Evolutionary conservation across 768 basidiomycete species (phyloP).

Genomic region (Chiua virens): DNA sequence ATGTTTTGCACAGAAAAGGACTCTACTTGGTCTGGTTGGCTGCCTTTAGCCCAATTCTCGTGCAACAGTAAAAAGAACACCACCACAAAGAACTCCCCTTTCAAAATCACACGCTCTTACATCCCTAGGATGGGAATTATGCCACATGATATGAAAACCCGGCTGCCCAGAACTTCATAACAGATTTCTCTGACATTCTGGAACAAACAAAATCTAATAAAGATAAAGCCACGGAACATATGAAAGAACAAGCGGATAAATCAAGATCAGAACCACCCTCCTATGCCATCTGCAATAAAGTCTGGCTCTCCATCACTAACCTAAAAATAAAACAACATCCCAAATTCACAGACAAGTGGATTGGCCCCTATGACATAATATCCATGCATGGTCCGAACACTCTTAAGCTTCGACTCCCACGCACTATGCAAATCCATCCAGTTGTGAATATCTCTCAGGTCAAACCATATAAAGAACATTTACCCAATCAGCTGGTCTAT

Average conservation of each 20-base stretch:
- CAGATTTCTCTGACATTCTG: no score
- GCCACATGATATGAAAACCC: no score
- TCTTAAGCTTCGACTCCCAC: no score
- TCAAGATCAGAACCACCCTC: no score
- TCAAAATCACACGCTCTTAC: not conserved
- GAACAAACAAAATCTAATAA: no score
- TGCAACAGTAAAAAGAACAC: not conserved
- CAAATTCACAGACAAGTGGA: not conserved
- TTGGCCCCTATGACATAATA: not conserved
- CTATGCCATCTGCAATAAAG: not conserved
- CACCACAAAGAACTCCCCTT: not conserved
- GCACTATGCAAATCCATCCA: no score
- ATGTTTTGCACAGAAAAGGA: not conserved
- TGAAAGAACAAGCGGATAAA: not conserved
- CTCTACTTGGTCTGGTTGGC: no score
- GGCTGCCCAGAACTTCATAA: no score
- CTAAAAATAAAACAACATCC: not conserved
- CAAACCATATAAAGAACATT: not conserved
- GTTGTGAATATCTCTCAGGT: not conserved
- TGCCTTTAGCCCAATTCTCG: not conserved
- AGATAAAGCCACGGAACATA: not conserved
- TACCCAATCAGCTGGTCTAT: no score
- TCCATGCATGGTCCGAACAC: not conserved
- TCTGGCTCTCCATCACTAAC: not conserved
- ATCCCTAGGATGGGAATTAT: not conserved